phyloP scores from a whole-genome alignment of 768 basidiomycete genomes.

The Russula virescens region DNA sequence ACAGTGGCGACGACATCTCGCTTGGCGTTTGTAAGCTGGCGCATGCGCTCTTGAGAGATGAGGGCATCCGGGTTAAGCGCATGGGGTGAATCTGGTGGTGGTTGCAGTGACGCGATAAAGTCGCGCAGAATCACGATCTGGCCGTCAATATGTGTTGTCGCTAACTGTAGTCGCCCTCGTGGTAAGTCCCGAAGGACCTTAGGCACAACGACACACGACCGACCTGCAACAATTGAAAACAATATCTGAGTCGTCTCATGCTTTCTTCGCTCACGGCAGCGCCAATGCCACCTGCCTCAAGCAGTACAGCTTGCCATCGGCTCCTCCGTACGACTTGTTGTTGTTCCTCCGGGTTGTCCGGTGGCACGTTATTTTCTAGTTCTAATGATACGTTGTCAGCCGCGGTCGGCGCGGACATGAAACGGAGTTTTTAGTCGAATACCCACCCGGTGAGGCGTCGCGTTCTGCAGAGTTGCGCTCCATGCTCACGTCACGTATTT shows the following conservation, averaged over 20 bases:
- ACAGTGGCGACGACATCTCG: conserved; percentile 85
- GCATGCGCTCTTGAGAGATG: conserved; percentile 42
- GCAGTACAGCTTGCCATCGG: conserved; percentile 77
- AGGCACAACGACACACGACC: conserved; percentile 26
- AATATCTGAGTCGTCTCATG: conserved; percentile 80
- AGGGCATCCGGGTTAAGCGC: conserved; percentile 31
- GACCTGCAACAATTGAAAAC: conserved; percentile 83
- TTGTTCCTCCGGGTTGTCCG: conserved; percentile 29
- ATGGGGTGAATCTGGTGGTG: conserved; percentile 35
- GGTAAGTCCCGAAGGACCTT: background rate
- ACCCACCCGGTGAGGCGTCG: conserved; percentile 8
- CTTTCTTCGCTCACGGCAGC: conserved; percentile 89
- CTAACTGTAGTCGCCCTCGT: conserved; percentile 48
- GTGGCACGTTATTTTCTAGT: background rate
- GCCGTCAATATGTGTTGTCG: conserved; percentile 79
- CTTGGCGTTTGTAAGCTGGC: conserved; percentile 67
- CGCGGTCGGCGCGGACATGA: background rate
- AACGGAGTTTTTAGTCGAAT: background rate
- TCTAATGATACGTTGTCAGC: conserved; percentile 7
- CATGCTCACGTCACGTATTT: conserved; percentile 25
- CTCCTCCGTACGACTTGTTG: conserved; percentile 66
- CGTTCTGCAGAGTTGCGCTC: conserved; percentile 4
- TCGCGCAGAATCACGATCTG: conserved; percentile 81
- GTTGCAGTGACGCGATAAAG: conserved; percentile 69
- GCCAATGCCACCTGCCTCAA: conserved; percentile 83